These are phyloP conservation scores for Avena eriantha DNA, from an alignment of 176 grass and related monocot genomes.

Conservation along the genomic window DNA sequence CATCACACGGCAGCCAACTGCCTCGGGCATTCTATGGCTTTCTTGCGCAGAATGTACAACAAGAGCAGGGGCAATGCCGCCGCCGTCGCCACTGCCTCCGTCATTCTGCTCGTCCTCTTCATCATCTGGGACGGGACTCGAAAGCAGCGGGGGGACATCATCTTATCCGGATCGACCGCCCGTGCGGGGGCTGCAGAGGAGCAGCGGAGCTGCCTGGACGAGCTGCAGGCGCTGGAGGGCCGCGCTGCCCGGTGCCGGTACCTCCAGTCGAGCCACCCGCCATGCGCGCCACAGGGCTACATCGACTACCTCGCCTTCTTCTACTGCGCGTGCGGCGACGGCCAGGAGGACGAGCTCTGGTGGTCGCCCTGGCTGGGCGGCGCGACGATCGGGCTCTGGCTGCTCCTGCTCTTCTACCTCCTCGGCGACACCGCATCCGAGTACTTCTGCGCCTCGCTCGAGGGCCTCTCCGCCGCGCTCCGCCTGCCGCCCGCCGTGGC, in stretches of 20 bases:
- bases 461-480: slow-evolving; percentile 59
- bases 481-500: slow-evolving; percentile 72
- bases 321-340: slow-evolving; percentile 61
- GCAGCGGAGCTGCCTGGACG: slow-evolving; percentile 44
- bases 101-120: slow-evolving; percentile 38
- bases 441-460: slow-evolving; percentile 75
- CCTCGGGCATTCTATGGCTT: slow-evolving; percentile 44
- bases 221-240: slow-evolving; percentile 44
- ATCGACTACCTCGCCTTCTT: slow-evolving; percentile 72
- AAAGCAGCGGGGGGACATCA: background rate
- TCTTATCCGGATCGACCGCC: background rate
- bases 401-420: slow-evolving; percentile 82
- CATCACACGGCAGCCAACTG: background rate
- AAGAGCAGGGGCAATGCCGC: slow-evolving; percentile 47
- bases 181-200: background rate
- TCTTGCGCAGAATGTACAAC: slow-evolving; percentile 13
- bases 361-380: slow-evolving; percentile 51
- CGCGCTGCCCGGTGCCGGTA: slow-evolving; percentile 46
- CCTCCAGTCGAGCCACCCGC: slow-evolving; percentile 37
- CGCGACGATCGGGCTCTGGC: slow-evolving; percentile 51
- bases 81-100: slow-evolving; percentile 27
- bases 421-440: slow-evolving; percentile 81
- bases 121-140: background rate
- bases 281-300: slow-evolving; percentile 65
- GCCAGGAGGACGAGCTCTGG: background rate